Percentiles rank a stretch among this genome's conserved stretches.
Evolutionary conservation across 257 asterid species (phyloP).

Genomic region (Capsicum chinense): DNA sequence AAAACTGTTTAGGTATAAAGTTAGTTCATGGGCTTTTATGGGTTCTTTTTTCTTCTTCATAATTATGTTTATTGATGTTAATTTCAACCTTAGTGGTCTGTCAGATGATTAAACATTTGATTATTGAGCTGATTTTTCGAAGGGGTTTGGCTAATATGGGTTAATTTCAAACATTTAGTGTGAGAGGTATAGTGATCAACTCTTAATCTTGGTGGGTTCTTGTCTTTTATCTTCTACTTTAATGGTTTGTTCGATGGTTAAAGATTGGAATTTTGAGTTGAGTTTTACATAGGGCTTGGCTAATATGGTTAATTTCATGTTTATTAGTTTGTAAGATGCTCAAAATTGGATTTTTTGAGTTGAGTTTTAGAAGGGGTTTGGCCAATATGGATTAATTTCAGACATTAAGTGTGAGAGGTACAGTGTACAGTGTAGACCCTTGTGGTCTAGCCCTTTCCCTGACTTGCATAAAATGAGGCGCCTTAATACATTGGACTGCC

Average conservation of each 20-base stretch:
- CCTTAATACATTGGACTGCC: no score
- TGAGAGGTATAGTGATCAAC: no score
- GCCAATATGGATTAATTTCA: background rate
- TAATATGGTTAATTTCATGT: background rate
- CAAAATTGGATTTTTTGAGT: constrained; percentile 2
- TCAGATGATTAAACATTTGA: constrained; percentile 20
- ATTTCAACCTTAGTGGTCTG: background rate
- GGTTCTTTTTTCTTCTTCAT: background rate
- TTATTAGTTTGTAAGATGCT: background rate
- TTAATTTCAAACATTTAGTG: background rate
- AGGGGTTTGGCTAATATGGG: constrained; percentile 24
- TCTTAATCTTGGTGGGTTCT: no score
- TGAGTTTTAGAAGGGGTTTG: constrained; percentile 26
- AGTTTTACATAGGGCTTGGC: no score
- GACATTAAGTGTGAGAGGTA: background rate
- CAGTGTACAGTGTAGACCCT: no score
- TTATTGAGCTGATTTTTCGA: constrained; percentile 4
- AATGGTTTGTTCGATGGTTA: no score
- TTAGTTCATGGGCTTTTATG: background rate
- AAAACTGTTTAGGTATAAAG: no score
- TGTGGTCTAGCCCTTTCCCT: no score
- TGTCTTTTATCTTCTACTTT: no score
- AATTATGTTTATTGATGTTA: constrained; percentile 22
- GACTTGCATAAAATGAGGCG: no score
- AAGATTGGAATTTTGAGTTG: no score